Evolutionary conservation across 768 basidiomycete species (phyloP), one percentile per base, ranked within the genome.

Genomic region (Leccinum arenicola): DNA sequence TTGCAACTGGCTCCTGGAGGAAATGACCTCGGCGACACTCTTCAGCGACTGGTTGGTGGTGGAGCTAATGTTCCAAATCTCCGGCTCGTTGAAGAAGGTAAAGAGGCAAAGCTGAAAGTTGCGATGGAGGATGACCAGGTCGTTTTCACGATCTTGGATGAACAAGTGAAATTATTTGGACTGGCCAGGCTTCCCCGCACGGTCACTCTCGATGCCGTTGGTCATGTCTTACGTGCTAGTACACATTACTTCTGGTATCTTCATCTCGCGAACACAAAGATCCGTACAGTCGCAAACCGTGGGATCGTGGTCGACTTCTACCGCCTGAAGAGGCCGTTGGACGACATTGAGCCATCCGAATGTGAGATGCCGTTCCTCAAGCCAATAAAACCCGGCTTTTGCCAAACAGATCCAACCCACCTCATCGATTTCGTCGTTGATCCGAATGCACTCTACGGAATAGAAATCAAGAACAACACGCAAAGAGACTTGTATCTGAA

Each of bases 391-490:
- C 27, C 27, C 1, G 50, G 50, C 9, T 9, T 31, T 17, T 17
- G 27, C 11, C 15, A 31, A 17, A n/a, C 6, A 15, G 50, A 19
- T 33, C 25, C 17, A 25, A 27, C 29, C 0, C 4, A 17, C 7
- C 14, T 29, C 3, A 33, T 51, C n/a, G 50, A 51, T 29, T 51
- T 51, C 6, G n/a, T 51, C 10, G 50, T 51, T 4, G 50, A 51
- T 11, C 50, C 50, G 11, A 33, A 29, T 10, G 31, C 8, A 19
- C 29, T 17, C 6, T 51, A 51, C 29, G 31, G 50, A 23, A 12
- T 56, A 4, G 49, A 61, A 52, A 53, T 62, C 59, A 61, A 48
- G 29, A 62, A 62, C 17, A 33, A 50, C 12, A 60, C 52, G 4
- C 50, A n/a, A 9, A 51, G 29, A 6, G 50, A 31, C 17, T n/a